These are phyloP conservation scores for Talaromyces trachyspermus DNA, from an alignment of 495 filamentous ascomycete species.

Conservation along the genomic window DNA sequence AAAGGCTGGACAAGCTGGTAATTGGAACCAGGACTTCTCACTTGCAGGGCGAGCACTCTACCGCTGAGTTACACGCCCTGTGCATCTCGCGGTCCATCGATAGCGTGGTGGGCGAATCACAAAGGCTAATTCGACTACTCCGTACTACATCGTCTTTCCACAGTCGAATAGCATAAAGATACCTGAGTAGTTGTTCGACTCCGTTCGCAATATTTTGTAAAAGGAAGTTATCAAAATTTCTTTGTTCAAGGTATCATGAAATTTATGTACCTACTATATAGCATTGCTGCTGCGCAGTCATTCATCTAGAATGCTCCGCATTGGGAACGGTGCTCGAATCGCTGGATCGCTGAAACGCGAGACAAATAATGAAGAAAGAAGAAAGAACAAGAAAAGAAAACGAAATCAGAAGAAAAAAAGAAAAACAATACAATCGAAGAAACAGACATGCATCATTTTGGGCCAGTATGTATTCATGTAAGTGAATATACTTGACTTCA, in stretches of 20 bases:
- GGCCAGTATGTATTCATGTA: not conserved
- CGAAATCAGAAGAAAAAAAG: conserved; percentile 20
- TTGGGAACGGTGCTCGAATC: not conserved
- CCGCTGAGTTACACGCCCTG: too few relatives aligned
- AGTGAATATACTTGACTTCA: not conserved
- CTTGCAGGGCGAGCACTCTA: too few relatives aligned
- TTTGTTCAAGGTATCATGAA: conserved; percentile 6
- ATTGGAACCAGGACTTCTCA: too few relatives aligned
- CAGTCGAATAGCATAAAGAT: too few relatives aligned
- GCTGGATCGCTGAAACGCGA: conserved; percentile 29
- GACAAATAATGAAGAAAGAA: conserved; percentile 12
- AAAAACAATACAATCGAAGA: conserved; percentile 19
- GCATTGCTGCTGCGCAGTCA: not conserved
- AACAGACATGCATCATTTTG: conserved; percentile 12
- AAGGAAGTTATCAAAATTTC: not conserved
- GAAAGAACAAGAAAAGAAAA: conserved; percentile 15
- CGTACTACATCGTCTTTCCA: not conserved
- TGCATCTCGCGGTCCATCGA: too few relatives aligned
- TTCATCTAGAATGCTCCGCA: not conserved
- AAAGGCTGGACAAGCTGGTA: too few relatives aligned
- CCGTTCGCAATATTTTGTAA: too few relatives aligned
- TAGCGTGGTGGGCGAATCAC: not conserved
- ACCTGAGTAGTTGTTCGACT: too few relatives aligned
- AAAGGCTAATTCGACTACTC: not conserved
- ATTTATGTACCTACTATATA: conserved; percentile 2